Conservation (phyloP, 2,329 filamentous ascomycete species). For the Alternaria alternata region DNA sequence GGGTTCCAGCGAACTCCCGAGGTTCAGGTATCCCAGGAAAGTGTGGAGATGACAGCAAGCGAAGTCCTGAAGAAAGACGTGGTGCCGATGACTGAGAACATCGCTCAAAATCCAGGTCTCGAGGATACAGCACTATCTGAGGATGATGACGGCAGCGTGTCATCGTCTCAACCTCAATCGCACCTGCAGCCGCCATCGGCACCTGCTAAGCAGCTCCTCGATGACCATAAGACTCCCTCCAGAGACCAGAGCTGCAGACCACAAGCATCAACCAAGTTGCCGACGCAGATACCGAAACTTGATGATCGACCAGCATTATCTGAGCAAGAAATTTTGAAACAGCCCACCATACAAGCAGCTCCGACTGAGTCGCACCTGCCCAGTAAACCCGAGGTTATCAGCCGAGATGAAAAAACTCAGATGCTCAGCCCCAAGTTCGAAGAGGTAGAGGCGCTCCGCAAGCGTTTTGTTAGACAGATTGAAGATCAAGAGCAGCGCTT, state of each 20-base stretch:
- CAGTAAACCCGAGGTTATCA: not conserved
- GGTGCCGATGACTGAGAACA: not conserved
- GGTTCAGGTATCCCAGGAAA: not conserved
- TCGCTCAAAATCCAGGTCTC: not conserved
- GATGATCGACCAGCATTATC: not conserved
- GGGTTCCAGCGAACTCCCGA: not conserved
- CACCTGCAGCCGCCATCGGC: not conserved
- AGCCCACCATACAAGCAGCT: not conserved
- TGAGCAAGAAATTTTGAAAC: not conserved
- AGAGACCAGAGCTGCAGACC: not conserved
- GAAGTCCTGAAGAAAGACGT: not conserved
- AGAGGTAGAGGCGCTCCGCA: conserved; percentile 97
- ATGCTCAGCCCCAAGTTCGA: conserved; percentile 83
- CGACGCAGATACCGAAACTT: not conserved
- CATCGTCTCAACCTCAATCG: not conserved
- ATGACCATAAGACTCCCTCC: not conserved
- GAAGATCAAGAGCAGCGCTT: conserved; percentile 99
- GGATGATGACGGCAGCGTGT: not conserved
- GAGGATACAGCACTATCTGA: not conserved
- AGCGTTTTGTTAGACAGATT: conserved; percentile 99
- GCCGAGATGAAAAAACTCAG: not conserved
- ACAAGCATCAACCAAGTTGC: not conserved
- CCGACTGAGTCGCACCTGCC: not conserved
- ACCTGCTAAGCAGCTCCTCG: not conserved
- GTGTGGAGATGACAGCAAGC: not conserved